Percentiles rank a stretch among this genome's conserved stretches.
phyloP scores from a whole-genome alignment of 768 basidiomycete species.

The Coprinopsis strossmayeri region DNA sequence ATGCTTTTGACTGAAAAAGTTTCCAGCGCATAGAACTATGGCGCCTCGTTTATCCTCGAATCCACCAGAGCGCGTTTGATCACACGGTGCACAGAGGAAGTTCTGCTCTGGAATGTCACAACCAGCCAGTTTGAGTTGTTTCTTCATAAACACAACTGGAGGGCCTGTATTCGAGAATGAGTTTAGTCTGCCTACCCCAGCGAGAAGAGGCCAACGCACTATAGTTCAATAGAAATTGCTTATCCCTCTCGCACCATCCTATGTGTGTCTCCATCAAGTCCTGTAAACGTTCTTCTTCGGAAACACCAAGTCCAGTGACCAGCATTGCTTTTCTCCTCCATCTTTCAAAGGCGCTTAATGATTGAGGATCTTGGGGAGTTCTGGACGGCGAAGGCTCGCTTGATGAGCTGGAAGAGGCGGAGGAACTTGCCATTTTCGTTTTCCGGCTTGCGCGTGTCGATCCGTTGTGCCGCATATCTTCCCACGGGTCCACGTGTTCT shows the following conservation, averaged over 20 bases:
- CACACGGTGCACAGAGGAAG: conserved; percentile 83
- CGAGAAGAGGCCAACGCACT: conserved; percentile 40
- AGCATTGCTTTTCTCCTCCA: conserved; percentile 42
- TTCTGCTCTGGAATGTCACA: conserved; percentile 66
- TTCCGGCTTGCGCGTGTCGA: background rate
- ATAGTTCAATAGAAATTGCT: conserved; percentile 57
- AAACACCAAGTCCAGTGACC: conserved; percentile 42
- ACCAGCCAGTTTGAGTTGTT: conserved; percentile 76
- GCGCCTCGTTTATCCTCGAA: conserved; percentile 74
- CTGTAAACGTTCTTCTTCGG: conserved; percentile 37
- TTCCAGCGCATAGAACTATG: conserved; percentile 80
- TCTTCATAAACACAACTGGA: conserved; percentile 82
- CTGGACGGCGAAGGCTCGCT: conserved; percentile 2
- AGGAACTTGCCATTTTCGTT: conserved; percentile 1
- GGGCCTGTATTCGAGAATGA: conserved; percentile 53
- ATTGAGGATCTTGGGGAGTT: conserved; percentile 15
- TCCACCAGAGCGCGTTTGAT: conserved; percentile 65
- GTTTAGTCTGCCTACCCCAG: conserved; percentile 3
- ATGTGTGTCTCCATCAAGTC: conserved; percentile 31
- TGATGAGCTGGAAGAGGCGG: conserved; percentile 1
- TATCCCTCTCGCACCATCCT: conserved; percentile 60
- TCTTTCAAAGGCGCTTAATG: conserved; percentile 36
- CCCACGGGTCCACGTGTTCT: background rate
- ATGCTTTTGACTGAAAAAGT: conserved; percentile 73
- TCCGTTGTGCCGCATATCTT: background rate